Evolutionary conservation across 2,329 filamentous ascomycete genomes (phyloP).

Genomic region (Podosphaera fusca): DNA sequence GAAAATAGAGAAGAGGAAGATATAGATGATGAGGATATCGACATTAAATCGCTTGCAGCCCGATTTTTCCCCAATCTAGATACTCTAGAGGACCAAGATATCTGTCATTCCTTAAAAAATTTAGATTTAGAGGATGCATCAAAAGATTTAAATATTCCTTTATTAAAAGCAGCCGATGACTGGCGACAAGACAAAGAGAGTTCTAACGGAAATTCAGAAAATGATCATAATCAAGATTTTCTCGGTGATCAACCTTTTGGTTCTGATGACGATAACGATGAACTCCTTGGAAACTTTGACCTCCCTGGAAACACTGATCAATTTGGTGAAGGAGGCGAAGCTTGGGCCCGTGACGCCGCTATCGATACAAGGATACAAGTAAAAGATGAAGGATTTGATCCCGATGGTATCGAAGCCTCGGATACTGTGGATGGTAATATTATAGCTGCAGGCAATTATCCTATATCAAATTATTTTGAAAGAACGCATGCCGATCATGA

Average conservation of each 20-base stretch:
- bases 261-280: constrained; percentile 60
- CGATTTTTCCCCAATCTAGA: constrained; percentile 72
- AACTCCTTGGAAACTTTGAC: constrained; percentile 45
- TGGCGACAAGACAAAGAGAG: constrained; percentile 51
- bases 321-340: constrained; percentile 89
- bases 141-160: constrained; percentile 70
- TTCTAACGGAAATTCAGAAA: constrained; percentile 24
- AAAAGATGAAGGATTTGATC: constrained; percentile 35
- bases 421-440: constrained; percentile 29
- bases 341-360: constrained; percentile 79
- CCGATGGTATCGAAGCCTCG: constrained; percentile 27
- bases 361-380: constrained; percentile 69
- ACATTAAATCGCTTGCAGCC: constrained; percentile 48
- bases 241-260: constrained; percentile 48
- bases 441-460: constrained; percentile 46
- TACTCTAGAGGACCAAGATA: constrained; percentile 60
- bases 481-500: constrained; percentile 44
- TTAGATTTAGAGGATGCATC: constrained; percentile 79
- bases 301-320: constrained; percentile 39
- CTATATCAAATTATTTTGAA: constrained; percentile 53
- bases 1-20: constrained; percentile 18
- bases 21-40: constrained; percentile 47
- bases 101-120: constrained; percentile 83
- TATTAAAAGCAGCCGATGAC: constrained; percentile 72
- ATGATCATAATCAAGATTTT: constrained; percentile 24